Conservation (phyloP, 2,329 filamentous ascomycete genomes). For the Lachnellula cervina region DNA sequence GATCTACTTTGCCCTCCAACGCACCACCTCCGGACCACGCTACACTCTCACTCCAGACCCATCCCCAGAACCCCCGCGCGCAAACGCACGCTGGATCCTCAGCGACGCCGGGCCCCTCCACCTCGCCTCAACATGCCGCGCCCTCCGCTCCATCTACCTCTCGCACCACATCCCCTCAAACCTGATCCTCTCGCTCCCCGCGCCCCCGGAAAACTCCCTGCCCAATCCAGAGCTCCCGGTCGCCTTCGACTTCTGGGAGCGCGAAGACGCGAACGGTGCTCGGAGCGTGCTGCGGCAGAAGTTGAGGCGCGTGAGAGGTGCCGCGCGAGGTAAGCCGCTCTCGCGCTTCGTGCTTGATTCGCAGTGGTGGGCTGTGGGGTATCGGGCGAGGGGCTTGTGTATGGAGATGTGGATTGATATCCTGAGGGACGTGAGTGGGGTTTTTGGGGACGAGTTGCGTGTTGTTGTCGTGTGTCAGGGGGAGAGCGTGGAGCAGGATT, state of each 20-base stretch:
- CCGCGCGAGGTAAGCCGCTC: neutral
- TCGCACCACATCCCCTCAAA: neutral
- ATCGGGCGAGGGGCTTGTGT: neutral
- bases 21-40: neutral
- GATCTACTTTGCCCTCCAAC: neutral
- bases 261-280: neutral
- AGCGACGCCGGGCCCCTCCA: neutral
- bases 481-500: neutral
- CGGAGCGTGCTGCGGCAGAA: neutral
- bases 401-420: slow-evolving; percentile 1
- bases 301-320: neutral
- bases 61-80: too few relatives aligned
- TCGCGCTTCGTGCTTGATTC: neutral
- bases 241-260: neutral
- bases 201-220: neutral
- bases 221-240: neutral
- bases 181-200: neutral
- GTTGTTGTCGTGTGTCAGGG: slow-evolving; percentile 2
- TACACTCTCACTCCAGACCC: neutral
- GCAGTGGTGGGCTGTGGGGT: neutral
- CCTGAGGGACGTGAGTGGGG: slow-evolving; percentile 3
- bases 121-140: neutral
- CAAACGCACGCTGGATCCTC: neutral
- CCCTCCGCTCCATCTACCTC: neutral
- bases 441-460: slow-evolving; percentile 4